phyloP scores from a whole-genome alignment of 768 basidiomycete genomes.

The Amanita phalloides region DNA sequence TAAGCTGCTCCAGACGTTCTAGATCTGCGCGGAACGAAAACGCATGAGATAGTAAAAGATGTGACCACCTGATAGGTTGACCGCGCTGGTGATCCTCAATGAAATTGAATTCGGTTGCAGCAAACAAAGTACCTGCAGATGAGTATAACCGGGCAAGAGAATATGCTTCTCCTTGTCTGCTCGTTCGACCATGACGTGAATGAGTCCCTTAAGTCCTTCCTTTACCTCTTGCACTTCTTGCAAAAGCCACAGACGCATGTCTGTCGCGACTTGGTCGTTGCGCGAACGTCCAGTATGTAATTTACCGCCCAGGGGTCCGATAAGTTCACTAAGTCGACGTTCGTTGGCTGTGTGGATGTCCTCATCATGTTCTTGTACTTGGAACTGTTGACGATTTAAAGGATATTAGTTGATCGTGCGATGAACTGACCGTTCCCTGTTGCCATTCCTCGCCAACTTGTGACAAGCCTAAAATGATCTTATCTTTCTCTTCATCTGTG shows the following conservation, averaged over 20 bases:
- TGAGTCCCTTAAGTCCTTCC: slow-evolving; percentile 58
- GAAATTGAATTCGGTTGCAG: neutral
- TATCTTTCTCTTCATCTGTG: slow-evolving; percentile 59
- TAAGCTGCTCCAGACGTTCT: slow-evolving; percentile 70
- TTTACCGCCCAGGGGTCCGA: slow-evolving; percentile 89
- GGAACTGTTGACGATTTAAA: slow-evolving; percentile 41
- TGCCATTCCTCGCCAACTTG: slow-evolving; percentile 82
- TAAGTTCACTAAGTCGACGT: slow-evolving; percentile 84
- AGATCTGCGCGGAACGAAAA: slow-evolving; percentile 89
- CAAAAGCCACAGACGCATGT: slow-evolving; percentile 94
- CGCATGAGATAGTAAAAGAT: slow-evolving; percentile 90
- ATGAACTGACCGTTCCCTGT: slow-evolving; percentile 49
- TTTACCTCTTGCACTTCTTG: slow-evolving; percentile 64
- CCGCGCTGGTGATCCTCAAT: slow-evolving; percentile 54
- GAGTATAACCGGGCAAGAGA: slow-evolving; percentile 93
- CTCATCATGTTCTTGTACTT: slow-evolving; percentile 78
- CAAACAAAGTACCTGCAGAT: slow-evolving; percentile 67
- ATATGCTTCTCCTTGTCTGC: slow-evolving; percentile 91
- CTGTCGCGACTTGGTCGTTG: slow-evolving; percentile 98
- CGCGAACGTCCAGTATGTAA: slow-evolving; percentile 94
- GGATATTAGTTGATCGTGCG: neutral
- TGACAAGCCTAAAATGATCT: slow-evolving; percentile 65
- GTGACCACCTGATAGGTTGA: slow-evolving; percentile 98
- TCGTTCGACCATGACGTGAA: slow-evolving; percentile 83
- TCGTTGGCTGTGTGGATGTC: slow-evolving; percentile 99